Evolutionary conservation across 2,329 filamentous ascomycete genomes (phyloP), one percentile per base, ranked within the genome.

Genomic region (Colletotrichum australisinense): DNA sequence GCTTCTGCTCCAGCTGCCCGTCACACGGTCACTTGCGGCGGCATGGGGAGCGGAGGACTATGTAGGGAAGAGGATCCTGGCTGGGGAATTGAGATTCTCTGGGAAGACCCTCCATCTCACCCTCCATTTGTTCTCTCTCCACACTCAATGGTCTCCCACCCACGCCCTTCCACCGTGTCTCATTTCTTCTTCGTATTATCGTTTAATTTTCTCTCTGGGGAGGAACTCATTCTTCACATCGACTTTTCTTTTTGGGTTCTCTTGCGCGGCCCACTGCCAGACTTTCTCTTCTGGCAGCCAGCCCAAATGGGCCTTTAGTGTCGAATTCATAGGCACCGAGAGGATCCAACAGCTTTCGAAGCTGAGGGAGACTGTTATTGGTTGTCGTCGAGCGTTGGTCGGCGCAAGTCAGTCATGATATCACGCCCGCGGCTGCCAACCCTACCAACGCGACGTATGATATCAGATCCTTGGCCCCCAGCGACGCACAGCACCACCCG

Each of bases 181-280:
- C 66, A 73, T 73, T 73, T 73, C 70, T 69, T 73, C 66, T 69
- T 73, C 70, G 70, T 73, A 73, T 73, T 69, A 38, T 64, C 59
- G 42, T 59, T 56, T 56, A 42, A 49, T 28, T 52, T 55, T 55
- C 42, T 42, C 14, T 49, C 19, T 9, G 19, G 19, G 19, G 56
- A 11, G 46, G 30, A 42, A 38, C 49, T 55, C 38, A 49, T 64
- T 69, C 55, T 65, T 60, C 32, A 56, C 55, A 49, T 32, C 14
- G 53, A 2, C 24, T 30, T 22, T 49, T 49, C 24, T 67, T 68
- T 59, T 46, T 26, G n/a, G 42, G 8, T 38, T 55, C 24, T 46
- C 28, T 24, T 56, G 35, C 16, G 62, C 38, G 65, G 57, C 59
- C 59, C 55, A 66, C 55, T 59, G 19, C 42, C 42, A n/a, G 42